Conservation (phyloP, 164 flowering plant species). For the Tetracentron sinense region DNA sequence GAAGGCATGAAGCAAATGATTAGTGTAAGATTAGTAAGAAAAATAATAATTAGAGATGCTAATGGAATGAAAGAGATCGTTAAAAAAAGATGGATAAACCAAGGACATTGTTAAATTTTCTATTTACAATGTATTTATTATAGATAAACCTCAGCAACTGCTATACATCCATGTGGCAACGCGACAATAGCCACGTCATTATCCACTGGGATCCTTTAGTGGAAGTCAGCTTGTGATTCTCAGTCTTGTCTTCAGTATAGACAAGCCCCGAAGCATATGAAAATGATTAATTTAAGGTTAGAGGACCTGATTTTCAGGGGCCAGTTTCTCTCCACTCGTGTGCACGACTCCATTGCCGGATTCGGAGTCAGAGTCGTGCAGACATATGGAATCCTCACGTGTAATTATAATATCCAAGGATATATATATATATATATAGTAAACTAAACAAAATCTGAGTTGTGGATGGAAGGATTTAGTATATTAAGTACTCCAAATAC, state of each 20-base stretch:
- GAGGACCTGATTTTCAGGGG: conserved; percentile 15
- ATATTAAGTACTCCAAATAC: background rate
- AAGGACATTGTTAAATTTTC: no score
- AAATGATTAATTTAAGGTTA: conserved; percentile 10
- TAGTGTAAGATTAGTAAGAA: no score
- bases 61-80: no score
- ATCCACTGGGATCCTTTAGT: conserved; percentile 21
- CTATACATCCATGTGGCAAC: conserved; percentile 13
- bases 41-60: no score
- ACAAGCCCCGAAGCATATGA: conserved; percentile 11
- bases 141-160: conserved; percentile 14
- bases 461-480: background rate
- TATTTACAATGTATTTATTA: no score
- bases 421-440: no score
- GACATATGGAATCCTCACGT: conserved; percentile 18
- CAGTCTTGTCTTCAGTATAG: conserved; percentile 24
- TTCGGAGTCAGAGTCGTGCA: background rate
- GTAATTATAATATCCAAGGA: conserved; percentile 15
- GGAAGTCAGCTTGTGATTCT: conserved; percentile 14
- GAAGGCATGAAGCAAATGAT: no score
- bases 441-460: background rate
- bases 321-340: conserved; percentile 25
- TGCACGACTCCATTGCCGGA: conserved; percentile 28
- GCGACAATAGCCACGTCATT: conserved; percentile 17
- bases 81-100: no score